Evolutionary conservation across 2,329 filamentous ascomycete genomes (phyloP).

Genomic region (Graphilbum fragrans): DNA sequence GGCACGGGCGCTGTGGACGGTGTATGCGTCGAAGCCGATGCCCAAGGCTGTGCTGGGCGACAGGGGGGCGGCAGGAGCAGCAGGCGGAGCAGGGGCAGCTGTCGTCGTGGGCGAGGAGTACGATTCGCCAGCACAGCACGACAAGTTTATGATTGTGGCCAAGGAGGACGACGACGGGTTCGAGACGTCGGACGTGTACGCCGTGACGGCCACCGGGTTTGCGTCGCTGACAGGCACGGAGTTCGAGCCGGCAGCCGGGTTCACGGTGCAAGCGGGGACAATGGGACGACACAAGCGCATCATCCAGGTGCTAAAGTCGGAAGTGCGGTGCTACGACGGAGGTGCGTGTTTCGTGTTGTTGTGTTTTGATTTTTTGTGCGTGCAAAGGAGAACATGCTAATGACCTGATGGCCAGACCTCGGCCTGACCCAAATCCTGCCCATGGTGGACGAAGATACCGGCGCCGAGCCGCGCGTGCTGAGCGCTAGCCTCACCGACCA

Average conservation of each 20-base stretch:
- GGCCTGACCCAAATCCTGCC: constrained; percentile 83
- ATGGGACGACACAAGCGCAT: constrained; percentile 72
- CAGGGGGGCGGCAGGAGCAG: constrained; percentile 30
- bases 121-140: constrained; percentile 49
- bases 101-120: constrained; percentile 32
- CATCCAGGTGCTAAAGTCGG: constrained; percentile 75
- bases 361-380: not conserved
- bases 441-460: constrained; percentile 83
- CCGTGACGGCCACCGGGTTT: constrained; percentile 59
- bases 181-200: constrained; percentile 69
- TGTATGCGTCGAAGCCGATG: constrained; percentile 56
- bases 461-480: constrained; percentile 64
- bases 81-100: not conserved
- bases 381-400: no score
- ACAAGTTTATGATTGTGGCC: constrained; percentile 74
- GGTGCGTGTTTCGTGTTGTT: constrained; percentile 41
- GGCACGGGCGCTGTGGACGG: constrained; percentile 69
- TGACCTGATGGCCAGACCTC: constrained; percentile 52
- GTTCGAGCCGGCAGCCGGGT: constrained; percentile 80
- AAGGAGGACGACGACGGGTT: constrained; percentile 56
- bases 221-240: constrained; percentile 72
- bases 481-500: constrained; percentile 79
- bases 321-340: constrained; percentile 83
- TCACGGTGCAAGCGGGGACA: constrained; percentile 74
- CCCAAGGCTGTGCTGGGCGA: constrained; percentile 44